Conservation (phyloP, 768 basidiomycete species). For the Xerocomellus intermedius region DNA sequence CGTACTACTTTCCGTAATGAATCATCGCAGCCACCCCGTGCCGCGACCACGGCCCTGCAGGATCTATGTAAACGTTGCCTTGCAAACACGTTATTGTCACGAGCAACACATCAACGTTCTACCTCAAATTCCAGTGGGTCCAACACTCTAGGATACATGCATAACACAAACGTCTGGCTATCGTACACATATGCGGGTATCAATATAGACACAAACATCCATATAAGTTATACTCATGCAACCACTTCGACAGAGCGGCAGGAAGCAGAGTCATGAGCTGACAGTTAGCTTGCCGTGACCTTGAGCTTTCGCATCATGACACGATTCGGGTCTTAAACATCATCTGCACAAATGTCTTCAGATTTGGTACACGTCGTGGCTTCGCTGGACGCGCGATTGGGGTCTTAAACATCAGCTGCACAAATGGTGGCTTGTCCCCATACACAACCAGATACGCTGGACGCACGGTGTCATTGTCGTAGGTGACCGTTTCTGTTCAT, state of each 20-base stretch:
- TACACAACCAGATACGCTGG: slow-evolving; percentile 69
- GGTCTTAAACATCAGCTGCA: slow-evolving; percentile 31
- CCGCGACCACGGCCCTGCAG: too few species aligned
- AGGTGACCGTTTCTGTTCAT: slow-evolving; percentile 59
- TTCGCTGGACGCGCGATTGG: slow-evolving; percentile 48
- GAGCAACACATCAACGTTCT: too few species aligned
- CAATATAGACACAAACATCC: neutral
- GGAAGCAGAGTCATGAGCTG: neutral
- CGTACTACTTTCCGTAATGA: too few species aligned
- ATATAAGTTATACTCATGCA: slow-evolving; percentile 9
- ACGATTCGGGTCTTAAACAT: slow-evolving; percentile 34
- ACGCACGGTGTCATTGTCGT: slow-evolving; percentile 62
- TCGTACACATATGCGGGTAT: too few species aligned
- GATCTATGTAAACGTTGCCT: neutral
- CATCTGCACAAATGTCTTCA: slow-evolving; percentile 28
- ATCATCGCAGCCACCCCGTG: too few species aligned
- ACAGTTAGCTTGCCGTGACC: neutral
- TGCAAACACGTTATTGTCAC: too few species aligned
- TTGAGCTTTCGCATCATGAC: slow-evolving; percentile 13
- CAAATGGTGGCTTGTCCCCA: slow-evolving; percentile 34
- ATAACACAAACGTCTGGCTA: too few species aligned
- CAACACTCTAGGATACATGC: too few species aligned
- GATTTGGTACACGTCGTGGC: slow-evolving; percentile 11
- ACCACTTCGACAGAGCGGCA: neutral
- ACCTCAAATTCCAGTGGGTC: too few species aligned